Conservation (phyloP, 345 rosid genomes). For the Trapa incisa region DNA sequence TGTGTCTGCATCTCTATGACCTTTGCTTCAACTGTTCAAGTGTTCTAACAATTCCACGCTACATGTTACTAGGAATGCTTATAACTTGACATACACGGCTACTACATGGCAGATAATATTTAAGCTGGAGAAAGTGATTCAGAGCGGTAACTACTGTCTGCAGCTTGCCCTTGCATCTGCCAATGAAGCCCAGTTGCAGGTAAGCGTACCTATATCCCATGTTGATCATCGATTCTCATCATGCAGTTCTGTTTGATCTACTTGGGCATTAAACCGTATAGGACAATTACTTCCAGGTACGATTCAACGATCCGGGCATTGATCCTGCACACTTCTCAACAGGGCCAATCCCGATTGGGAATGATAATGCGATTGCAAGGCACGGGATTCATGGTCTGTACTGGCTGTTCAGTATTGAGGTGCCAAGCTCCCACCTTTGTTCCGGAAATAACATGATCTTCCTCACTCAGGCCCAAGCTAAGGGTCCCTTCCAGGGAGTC, state of each 20-base stretch:
- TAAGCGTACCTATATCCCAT: background rate
- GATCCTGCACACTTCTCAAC: constrained; percentile 32
- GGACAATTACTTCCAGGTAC: constrained; percentile 25
- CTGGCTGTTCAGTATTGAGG: constrained; percentile 40
- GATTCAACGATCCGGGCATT: constrained; percentile 26
- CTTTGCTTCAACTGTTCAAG: background rate
- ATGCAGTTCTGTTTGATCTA: background rate
- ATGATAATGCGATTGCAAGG: constrained; percentile 69
- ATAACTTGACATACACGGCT: constrained; percentile 16
- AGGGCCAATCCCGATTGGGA: constrained; percentile 35
- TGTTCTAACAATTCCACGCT: background rate
- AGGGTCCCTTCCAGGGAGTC: constrained; percentile 36
- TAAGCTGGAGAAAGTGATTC: constrained; percentile 18
- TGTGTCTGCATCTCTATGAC: background rate
- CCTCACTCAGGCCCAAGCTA: constrained; percentile 45
- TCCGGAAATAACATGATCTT: constrained; percentile 39
- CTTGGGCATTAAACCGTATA: too few species aligned
- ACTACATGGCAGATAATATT: constrained; percentile 70
- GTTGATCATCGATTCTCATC: too few species aligned
- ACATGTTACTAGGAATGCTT: constrained; percentile 20
- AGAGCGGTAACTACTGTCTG: constrained; percentile 30
- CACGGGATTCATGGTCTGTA: constrained; percentile 83
- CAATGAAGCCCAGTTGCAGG: constrained; percentile 27
- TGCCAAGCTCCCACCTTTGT: constrained; percentile 25
- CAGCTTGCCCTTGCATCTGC: constrained; percentile 70